Evolutionary conservation across 768 basidiomycete species (phyloP), one percentile per base, ranked within the genome.

Genomic region (Suillus paluster): DNA sequence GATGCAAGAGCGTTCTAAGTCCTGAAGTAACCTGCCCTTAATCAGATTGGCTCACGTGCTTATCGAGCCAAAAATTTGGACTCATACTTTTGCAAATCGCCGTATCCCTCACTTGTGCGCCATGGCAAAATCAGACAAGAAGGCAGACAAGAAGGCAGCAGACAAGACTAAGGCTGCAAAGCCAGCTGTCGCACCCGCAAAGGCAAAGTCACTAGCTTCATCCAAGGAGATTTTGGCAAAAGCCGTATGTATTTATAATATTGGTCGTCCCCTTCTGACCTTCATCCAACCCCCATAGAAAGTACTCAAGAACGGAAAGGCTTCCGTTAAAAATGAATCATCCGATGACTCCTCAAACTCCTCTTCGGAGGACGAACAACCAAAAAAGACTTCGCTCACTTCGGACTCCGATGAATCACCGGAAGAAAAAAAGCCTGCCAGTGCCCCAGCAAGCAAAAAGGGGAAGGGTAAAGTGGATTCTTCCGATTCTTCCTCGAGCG

Each of bases 171-270:
- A 78, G 65, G 68, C 69, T n/a, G n/a, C 52, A 52, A 78, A 79
- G 66, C 78, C 78, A 67, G 61, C 67, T n/a, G 65, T 66, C 8
- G 66, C 69, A 45, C 33, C 60, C 25, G 52, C 64, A 59, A 67
- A 67, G 42, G 45, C 63, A 69, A 74, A 66, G 55, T 63, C 68
- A 10, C 75, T 75, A n/a, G 65, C 68, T 17, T 78, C 80, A 5
- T 74, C 80, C 15, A 82, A 78, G 64, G 79, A 80, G 55, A 80
- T 80, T 25, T 69, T 81, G 0, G 79, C 77, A 15, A 84, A 80
- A 67, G 80, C 77, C 42, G 75, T 75, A 61, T 63, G 27, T 62
- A 19, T 49, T n/a, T 15, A 7, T 27, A 19, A 61, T 21, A 17
- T 34, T 5, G 34, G 21, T 7, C 34, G n/a, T 54, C 30, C 4